Base-by-base conservation (phyloP, 805 yeast genomes). In the Pichia ethanolica region DNA sequence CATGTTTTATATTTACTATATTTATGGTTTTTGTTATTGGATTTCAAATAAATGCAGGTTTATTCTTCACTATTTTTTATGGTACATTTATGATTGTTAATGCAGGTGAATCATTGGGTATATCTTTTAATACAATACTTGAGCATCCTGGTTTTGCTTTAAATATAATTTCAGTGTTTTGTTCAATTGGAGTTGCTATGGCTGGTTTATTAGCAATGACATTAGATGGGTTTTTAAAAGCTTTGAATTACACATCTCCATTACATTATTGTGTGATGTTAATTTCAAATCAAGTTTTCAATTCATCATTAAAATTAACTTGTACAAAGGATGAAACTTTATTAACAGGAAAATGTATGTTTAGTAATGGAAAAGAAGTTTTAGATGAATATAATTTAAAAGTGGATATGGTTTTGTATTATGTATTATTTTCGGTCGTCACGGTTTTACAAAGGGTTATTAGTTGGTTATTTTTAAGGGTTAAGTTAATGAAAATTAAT, bases 101-200 rank as follows among this genome's bases (percentile, higher is more conserved):
- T 54, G 81, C 89, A 52, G 96, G 96, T 35, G 96, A 89, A 62
- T 82, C 91, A 7, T 69, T 89, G 34, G 97, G 96, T 0, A 85
- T 89, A 7, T 73, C 86, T 45, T 84, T 89, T 50, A 87, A 86
- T 59, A 82, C 90, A 5, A 56, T 84, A 0, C 82, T 89, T 58
- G 67, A 71, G 44, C 89, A 88, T 58, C 76, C 88, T 34, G 96
- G 96, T 0, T 78, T 88, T 59, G 95, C 93, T 0, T 81, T 86
- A 14, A 86, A 85, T 61, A 66, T 86, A 4, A 79, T 89, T 35
- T 77, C 90, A 0, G 74, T 81, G 8, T 62, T 85, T 32, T 68
- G 86, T 46, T 78, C 88, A 3, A 67, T 87, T 45, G 93, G 91
- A 6, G 78, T 85, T 5, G 79, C 85, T 56, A 85, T 89, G 93